Percentiles rank a stretch among this genome's conserved stretches.
These are phyloP conservation scores for Puya raimondii DNA, from an alignment of 176 grass and related monocot species.

Conservation along the genomic window DNA sequence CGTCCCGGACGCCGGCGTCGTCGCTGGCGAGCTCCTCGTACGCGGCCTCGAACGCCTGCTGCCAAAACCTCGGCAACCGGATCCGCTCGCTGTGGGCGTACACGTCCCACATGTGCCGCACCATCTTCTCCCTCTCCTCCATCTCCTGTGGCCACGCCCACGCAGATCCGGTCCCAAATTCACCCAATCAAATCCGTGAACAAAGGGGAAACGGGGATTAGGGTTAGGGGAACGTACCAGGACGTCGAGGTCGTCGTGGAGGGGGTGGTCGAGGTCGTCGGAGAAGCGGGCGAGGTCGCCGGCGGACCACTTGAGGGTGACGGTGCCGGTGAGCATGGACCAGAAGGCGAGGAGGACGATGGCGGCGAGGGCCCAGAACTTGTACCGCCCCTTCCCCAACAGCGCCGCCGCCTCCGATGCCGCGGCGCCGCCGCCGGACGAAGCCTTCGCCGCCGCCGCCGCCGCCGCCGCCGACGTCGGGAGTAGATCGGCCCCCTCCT, in stretches of 20 bases:
- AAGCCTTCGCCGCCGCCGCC: conserved; percentile 17
- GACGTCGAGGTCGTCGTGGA: conserved; percentile 35
- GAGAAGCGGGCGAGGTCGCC: conserved; percentile 23
- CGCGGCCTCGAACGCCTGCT: conserved; percentile 80
- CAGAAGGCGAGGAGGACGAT: conserved; percentile 88
- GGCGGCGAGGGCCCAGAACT: conserved; percentile 78
- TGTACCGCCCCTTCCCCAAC: conserved; percentile 63
- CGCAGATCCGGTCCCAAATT: neutral
- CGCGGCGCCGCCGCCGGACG: neutral
- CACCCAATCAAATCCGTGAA: neutral
- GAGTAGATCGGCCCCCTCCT: conserved; percentile 8
- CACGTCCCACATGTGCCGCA: conserved; percentile 72
- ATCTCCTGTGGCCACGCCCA: conserved; percentile 38
- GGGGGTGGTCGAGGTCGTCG: neutral
- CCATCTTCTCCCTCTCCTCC: conserved; percentile 83
- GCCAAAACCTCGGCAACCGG: conserved; percentile 62
- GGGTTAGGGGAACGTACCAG: conserved; percentile 25
- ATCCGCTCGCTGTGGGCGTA: conserved; percentile 50
- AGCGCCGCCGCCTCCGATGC: conserved; percentile 16
- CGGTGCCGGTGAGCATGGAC: conserved; percentile 88
- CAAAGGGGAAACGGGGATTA: neutral
- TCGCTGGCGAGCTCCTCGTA: conserved; percentile 79
- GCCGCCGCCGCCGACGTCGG: conserved; percentile 6
- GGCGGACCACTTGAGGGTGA: conserved; percentile 67
- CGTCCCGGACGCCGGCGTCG: conserved; percentile 35